phyloP scores from a whole-genome alignment of 768 basidiomycete species.

The Hirschioporus abietinus region DNA sequence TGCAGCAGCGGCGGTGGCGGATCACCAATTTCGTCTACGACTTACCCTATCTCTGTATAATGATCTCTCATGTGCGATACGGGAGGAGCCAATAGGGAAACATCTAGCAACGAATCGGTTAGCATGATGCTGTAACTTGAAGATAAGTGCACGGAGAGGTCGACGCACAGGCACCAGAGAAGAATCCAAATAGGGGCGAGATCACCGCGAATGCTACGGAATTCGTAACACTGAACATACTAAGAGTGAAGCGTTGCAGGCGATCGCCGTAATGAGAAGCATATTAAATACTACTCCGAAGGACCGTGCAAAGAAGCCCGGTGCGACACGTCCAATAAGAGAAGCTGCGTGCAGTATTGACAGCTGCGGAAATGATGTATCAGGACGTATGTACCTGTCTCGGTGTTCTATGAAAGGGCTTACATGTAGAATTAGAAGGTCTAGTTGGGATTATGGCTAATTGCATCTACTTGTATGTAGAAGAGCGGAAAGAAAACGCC shows the following conservation, averaged over 20 bases:
- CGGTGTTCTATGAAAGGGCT: slow-evolving; percentile 12
- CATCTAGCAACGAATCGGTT: slow-evolving; percentile 20
- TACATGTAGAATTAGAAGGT: slow-evolving; percentile 57
- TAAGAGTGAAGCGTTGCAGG: slow-evolving; percentile 32
- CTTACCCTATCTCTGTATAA: slow-evolving; percentile 48
- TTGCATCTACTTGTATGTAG: slow-evolving; percentile 50
- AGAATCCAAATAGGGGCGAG: slow-evolving; percentile 41
- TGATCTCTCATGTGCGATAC: slow-evolving; percentile 37
- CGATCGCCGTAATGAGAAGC: slow-evolving; percentile 28
- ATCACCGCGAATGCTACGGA: slow-evolving; percentile 32
- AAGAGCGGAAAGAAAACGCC: slow-evolving; percentile 49
- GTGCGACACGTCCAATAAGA: slow-evolving; percentile 45
- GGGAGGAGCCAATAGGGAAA: slow-evolving; percentile 36
- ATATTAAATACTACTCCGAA: slow-evolving; percentile 41
- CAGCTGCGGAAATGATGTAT: slow-evolving; percentile 27
- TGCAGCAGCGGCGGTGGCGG: neutral
- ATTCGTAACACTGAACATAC: slow-evolving; percentile 35
- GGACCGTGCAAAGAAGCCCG: slow-evolving; percentile 35
- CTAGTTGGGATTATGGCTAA: slow-evolving; percentile 38
- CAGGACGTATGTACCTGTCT: neutral
- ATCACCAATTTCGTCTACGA: neutral
- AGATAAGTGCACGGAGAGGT: neutral
- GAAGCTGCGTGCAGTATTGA: slow-evolving; percentile 48
- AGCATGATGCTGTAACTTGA: neutral
- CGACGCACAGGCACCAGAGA: slow-evolving; percentile 35